Conservation (phyloP, 2,329 filamentous ascomycete genomes). For the Cercospora sesami region DNA sequence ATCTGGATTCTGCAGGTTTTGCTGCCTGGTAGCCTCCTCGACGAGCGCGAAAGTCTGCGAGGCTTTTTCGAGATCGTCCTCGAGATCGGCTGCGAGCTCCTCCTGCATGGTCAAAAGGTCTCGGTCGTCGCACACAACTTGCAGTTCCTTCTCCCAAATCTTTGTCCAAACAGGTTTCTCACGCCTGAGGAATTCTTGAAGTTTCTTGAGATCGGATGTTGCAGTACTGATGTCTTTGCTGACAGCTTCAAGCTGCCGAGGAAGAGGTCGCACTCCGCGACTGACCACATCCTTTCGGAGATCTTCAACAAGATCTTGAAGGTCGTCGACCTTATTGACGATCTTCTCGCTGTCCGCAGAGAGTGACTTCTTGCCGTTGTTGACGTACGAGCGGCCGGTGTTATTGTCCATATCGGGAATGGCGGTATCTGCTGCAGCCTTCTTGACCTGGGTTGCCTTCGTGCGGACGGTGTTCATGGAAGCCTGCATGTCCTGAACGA, state of each 20-base stretch:
- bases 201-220: slow-evolving; percentile 83
- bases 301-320: slow-evolving; percentile 97
- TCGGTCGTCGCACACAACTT: slow-evolving; percentile 91
- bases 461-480: slow-evolving; percentile 81
- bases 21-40: slow-evolving; percentile 97
- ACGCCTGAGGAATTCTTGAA: slow-evolving; percentile 85
- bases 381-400: slow-evolving; percentile 81
- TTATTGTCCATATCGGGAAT: slow-evolving; percentile 73
- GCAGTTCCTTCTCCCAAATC: slow-evolving; percentile 97
- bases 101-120: slow-evolving; percentile 96
- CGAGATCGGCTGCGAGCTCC: slow-evolving; percentile 85
- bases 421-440: slow-evolving; percentile 67
- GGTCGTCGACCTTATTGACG: slow-evolving; percentile 87
- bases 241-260: slow-evolving; percentile 83
- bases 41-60: slow-evolving; percentile 91
- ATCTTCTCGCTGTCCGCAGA: slow-evolving; percentile 85
- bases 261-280: slow-evolving; percentile 85
- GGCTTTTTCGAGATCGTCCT: slow-evolving; percentile 94
- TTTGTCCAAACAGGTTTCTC: slow-evolving; percentile 98
- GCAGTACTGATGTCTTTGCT: slow-evolving; percentile 82
- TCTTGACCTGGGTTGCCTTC: slow-evolving; percentile 81
- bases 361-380: slow-evolving; percentile 81
- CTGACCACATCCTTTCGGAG: slow-evolving; percentile 94
- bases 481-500: slow-evolving; percentile 81
- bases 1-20: slow-evolving; percentile 68